Evolutionary conservation across 2,329 filamentous ascomycete genomes (phyloP), one percentile per base, ranked within the genome.

Genomic region (Didymella keratinophila): DNA sequence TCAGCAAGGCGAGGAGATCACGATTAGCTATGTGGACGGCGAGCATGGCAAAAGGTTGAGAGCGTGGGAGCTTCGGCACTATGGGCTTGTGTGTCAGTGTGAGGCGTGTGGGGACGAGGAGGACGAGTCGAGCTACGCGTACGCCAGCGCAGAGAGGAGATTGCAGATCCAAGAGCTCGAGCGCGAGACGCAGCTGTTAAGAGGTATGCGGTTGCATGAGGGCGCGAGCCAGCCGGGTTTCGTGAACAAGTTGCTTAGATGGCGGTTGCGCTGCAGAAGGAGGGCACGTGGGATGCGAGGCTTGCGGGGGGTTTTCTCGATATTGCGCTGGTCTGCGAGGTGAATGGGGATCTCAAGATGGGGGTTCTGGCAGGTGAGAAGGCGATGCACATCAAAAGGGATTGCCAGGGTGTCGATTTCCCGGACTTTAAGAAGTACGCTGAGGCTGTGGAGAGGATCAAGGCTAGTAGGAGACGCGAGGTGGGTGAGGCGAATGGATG

Each of bases 71-170:
- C 64, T 78, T 37, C 69, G 70, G 55, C 73, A 78, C 52, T 78
- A 77, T 36, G 74, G 73, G 30, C 76, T 78, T 53, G 52, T 57
- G 16, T 78, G 75, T 53, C 72, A 68, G n/a, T 81, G 79, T 34
- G 54, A 44, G 5, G 77, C 75, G 2, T 80, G 79, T 30, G 32
- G 41, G 42, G 70, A 65, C 11, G 70, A 71, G 16, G 61, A 63
- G 7, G 75, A 76, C 27, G 67, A 68, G 16, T 52, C 52, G 1
- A 64, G 60, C 0, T 71, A 67, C 21, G 74, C 72, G 16, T 52
- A 64, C 14, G 52, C 69, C 61, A 74, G 75, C 48, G 65, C 64
- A 0, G 68, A 71, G 45, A 70, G 78, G 30, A 60, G 70, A 10
- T 71, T 72, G 43, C 56, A 73, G 6, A 55, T 79, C n/a, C 60